These are phyloP conservation scores for Aphanocladium album DNA, from an alignment of 2,329 filamentous ascomycete genomes.

Conservation along the genomic window DNA sequence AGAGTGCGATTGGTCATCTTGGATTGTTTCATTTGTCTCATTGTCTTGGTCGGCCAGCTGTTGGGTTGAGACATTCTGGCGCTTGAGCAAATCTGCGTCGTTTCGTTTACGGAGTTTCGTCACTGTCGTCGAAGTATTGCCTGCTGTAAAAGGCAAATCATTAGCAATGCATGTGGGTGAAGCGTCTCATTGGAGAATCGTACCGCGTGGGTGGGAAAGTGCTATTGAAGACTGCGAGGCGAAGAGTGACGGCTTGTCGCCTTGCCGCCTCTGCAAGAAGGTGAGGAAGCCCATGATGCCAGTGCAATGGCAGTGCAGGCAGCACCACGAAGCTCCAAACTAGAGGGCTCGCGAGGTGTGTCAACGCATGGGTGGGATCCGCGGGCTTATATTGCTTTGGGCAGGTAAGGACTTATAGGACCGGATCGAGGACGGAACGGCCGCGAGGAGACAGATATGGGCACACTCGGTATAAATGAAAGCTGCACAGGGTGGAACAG, in stretches of 20 bases:
- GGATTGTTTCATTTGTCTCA: no score
- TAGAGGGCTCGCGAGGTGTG: not conserved
- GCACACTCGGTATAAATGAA: not conserved
- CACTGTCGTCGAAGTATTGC: not conserved
- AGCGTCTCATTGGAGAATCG: not conserved
- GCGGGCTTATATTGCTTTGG: slow-evolving; percentile 4
- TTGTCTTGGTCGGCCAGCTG: not conserved
- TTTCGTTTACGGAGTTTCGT: not conserved
- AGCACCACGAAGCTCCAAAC: not conserved
- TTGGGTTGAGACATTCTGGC: not conserved
- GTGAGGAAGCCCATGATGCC: slow-evolving; percentile 8
- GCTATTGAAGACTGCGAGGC: not conserved
- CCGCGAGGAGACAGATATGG: not conserved
- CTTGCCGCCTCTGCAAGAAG: slow-evolving; percentile 1
- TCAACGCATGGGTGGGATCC: not conserved
- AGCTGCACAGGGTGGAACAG: not conserved
- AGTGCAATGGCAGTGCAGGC: not conserved
- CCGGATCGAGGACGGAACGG: not conserved
- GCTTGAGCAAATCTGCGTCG: not conserved
- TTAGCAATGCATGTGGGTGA: not conserved
- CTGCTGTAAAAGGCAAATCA: not conserved
- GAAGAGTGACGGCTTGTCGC: not conserved
- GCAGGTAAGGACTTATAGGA: not conserved
- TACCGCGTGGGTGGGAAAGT: not conserved
- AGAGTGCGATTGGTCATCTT: not conserved